Base-by-base conservation (phyloP, 2,329 filamentous ascomycete genomes). In the Microsporum ferrugineum region DNA sequence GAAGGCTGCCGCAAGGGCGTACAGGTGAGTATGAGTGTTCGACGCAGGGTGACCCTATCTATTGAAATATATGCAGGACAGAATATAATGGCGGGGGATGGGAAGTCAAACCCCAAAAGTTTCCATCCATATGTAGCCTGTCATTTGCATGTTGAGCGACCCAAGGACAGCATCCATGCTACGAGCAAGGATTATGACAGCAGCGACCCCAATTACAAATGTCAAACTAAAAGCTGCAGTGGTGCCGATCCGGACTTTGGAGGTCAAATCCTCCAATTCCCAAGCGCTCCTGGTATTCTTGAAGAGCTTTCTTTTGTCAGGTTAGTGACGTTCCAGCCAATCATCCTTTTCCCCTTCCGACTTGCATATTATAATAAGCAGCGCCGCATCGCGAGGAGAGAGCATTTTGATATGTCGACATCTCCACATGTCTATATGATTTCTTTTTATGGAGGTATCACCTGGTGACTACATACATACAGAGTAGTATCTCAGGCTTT, bases 11-110 rank as follows among this genome's bases (percentile, higher is more conserved):
- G 7, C 31, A 36, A 23, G 6, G 14, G 49, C 7, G 49, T 10
- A 34, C 14, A 55, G 79, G 45, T 23, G 31, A 29, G 77, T 77
- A 1, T 75, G 74, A 2, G 23, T 17, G 10, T 57, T 17, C 79
- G 79, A 47, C 78, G 77, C 61, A 84, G 77, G 0, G 74, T 95
- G 34, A 81, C 88, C 66, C 77, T 96, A 6, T 80, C 76, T 57
- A 85, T 96, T 65, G 87, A 84, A 38, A 75, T 96, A 31, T 80
- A 90, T 62, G 89, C 88, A 4, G 91, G 84, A 1, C 89, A 95
- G 71, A 80, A 88, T 62, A 81, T 95, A 41, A 86, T 88, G 0
- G 75, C 94, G 0, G 82, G 88, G 34, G 72, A 76, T 1, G 78
- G 78, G 34, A 80, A 81, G 64, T 75, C 77, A 34, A 77, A 79